Percentiles rank a stretch among this genome's conserved stretches.
Conservation (phyloP, 441 rosid species). For the Populus hybrid region DNA sequence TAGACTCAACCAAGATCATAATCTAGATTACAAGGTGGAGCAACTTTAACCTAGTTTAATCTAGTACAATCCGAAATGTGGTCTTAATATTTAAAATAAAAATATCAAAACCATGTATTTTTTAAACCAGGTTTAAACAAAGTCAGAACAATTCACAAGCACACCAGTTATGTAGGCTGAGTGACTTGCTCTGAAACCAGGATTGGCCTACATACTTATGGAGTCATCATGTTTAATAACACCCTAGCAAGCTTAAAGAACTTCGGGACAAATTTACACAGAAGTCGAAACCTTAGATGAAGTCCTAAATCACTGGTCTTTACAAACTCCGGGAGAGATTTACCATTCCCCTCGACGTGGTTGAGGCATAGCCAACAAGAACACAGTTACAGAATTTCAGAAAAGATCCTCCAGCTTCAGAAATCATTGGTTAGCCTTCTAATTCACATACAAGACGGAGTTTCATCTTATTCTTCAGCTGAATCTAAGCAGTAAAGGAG, state of each 20-base stretch:
- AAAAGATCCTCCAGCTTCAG: background rate
- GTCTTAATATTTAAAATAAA: too few relatives aligned
- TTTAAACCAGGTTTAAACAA: too few relatives aligned
- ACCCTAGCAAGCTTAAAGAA: too few relatives aligned
- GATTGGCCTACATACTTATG: too few relatives aligned
- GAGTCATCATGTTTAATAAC: too few relatives aligned
- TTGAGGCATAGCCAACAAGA: background rate
- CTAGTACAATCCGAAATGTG: background rate
- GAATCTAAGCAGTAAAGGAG: slow-evolving; percentile 14
- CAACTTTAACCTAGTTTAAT: background rate
- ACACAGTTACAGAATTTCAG: background rate
- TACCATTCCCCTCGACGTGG: background rate
- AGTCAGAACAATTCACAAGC: too few relatives aligned
- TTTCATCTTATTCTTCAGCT: slow-evolving; percentile 15
- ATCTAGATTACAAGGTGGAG: too few relatives aligned
- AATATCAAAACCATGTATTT: too few relatives aligned
- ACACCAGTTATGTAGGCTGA: too few relatives aligned
- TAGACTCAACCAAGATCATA: too few relatives aligned
- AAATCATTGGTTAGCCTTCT: slow-evolving; percentile 18
- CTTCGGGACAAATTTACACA: too few relatives aligned
- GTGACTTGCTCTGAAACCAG: too few relatives aligned
- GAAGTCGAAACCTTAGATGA: background rate
- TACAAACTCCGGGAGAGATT: background rate
- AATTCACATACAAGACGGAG: slow-evolving; percentile 2
- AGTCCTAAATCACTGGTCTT: background rate